A percentile compares a stretch with the other conserved stretches of the same genome.
These are phyloP conservation scores for Nakazawaea wickerhamii DNA, from an alignment of 805 yeast species.

Conservation along the genomic window DNA sequence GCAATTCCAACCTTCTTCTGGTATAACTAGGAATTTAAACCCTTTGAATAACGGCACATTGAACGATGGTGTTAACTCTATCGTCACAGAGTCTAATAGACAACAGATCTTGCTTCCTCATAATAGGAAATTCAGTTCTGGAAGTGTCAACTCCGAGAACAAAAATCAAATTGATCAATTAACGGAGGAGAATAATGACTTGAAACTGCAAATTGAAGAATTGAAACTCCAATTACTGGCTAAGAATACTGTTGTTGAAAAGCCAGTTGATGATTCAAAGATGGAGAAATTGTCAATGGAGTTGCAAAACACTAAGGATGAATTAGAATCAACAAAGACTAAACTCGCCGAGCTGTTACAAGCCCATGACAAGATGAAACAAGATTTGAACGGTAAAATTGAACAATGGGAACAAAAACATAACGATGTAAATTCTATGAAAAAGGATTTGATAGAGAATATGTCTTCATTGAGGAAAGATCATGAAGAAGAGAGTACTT, in stretches of 20 bases:
- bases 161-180: constrained; percentile 19
- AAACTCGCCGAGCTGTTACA: constrained; percentile 10
- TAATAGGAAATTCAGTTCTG: constrained; percentile 8
- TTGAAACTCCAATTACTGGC: background rate
- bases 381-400: constrained; percentile 15
- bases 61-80: constrained; percentile 15
- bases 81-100: background rate
- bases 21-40: background rate
- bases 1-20: constrained; percentile 18
- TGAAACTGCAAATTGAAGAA: constrained; percentile 15
- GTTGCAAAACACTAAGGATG: constrained; percentile 6
- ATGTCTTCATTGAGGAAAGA: constrained; percentile 63
- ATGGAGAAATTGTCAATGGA: constrained; percentile 11
- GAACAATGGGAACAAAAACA: constrained; percentile 15
- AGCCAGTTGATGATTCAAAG: constrained; percentile 8
- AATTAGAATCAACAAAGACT: constrained; percentile 4
- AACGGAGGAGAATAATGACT: constrained; percentile 17
- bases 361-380: constrained; percentile 13
- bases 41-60: constrained; percentile 8
- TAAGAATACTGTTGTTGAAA: too few relatives aligned
- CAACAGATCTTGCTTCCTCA: constrained; percentile 3
- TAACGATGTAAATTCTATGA: constrained; percentile 34
- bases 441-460: constrained; percentile 61
- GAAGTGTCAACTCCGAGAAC: constrained; percentile 1
- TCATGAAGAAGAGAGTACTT: constrained; percentile 45